Percentiles rank a stretch among this genome's conserved stretches.
Evolutionary conservation across 1,139 yeast genomes (phyloP).

Genomic region (Lodderomyces metapsilosis): DNA sequence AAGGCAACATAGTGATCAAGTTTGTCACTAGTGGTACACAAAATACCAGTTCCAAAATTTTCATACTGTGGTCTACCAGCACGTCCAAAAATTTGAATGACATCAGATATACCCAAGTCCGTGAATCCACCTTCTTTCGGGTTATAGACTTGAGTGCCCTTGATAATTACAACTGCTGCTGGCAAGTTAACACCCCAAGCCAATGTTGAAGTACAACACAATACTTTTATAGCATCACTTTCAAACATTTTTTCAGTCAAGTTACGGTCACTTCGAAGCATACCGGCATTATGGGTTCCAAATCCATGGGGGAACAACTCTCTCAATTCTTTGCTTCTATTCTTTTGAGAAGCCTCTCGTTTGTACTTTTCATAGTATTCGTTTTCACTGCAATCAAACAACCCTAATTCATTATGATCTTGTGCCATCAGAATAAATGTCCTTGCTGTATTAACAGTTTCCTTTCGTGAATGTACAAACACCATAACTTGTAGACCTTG

Average conservation of each 20-base stretch:
- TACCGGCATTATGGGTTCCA: slow-evolving; percentile 97
- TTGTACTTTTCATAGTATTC: slow-evolving; percentile 47
- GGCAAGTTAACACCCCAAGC: slow-evolving; percentile 99
- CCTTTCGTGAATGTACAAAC: slow-evolving; percentile 93
- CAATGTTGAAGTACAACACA: slow-evolving; percentile 94
- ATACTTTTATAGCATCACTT: slow-evolving; percentile 81
- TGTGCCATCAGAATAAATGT: slow-evolving; percentile 71
- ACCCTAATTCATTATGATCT: slow-evolving; percentile 49
- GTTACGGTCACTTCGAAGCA: slow-evolving; percentile 88
- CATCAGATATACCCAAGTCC: slow-evolving; percentile 94
- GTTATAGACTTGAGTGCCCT: slow-evolving; percentile 95
- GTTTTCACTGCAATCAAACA: slow-evolving; percentile 62
- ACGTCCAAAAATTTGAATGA: slow-evolving; percentile 96
- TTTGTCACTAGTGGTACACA: slow-evolving; percentile 79
- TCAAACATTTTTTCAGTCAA: slow-evolving; percentile 85
- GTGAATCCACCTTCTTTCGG: slow-evolving; percentile 92
- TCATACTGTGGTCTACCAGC: slow-evolving; percentile 99
- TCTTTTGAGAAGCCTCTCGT: slow-evolving; percentile 66
- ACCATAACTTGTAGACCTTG: slow-evolving; percentile 93
- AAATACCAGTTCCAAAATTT: slow-evolving; percentile 85
- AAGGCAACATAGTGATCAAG: slow-evolving; percentile 85
- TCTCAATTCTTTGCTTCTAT: slow-evolving; percentile 73
- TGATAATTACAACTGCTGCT: slow-evolving; percentile 94
- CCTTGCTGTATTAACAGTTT: slow-evolving; percentile 81
- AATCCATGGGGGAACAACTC: slow-evolving; percentile 83